Percentiles rank a stretch among this genome's conserved stretches.
Conservation (phyloP, 345 rosid species). For the Gossypium ekmanianum region DNA sequence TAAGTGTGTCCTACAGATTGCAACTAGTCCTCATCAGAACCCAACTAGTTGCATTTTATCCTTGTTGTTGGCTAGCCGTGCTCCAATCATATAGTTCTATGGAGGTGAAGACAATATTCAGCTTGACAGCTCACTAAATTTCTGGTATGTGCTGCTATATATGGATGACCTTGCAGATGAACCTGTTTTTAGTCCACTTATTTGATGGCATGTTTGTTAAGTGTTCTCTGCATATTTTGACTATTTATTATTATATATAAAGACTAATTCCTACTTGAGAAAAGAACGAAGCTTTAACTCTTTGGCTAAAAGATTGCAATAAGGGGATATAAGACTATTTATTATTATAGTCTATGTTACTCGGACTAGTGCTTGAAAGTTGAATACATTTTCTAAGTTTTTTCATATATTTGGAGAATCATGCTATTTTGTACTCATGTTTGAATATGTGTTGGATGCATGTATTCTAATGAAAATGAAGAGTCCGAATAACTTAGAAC, state of each 20-base stretch:
- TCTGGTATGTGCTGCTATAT: background rate
- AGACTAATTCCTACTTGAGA: too few relatives aligned
- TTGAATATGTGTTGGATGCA: too few relatives aligned
- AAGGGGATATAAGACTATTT: background rate
- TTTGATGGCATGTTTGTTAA: background rate
- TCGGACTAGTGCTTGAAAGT: too few relatives aligned
- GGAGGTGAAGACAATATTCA: background rate
- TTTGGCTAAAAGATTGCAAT: background rate
- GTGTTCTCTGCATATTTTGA: background rate
- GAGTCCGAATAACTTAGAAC: background rate
- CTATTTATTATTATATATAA: too few relatives aligned
- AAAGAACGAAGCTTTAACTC: background rate
- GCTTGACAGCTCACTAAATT: background rate
- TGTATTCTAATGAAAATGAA: too few relatives aligned
- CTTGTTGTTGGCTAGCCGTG: background rate
- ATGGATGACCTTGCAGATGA: background rate
- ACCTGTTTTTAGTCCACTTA: background rate
- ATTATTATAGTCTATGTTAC: too few relatives aligned
- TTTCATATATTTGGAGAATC: too few relatives aligned
- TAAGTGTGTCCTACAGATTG: constrained; percentile 6
- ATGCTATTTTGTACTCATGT: too few relatives aligned
- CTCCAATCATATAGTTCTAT: background rate
- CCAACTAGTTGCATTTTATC: background rate
- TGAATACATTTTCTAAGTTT: too few relatives aligned
- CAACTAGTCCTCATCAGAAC: background rate